Percentiles rank a stretch among this genome's conserved stretches.
phyloP scores from a whole-genome alignment of 345 rosid genomes.

The Ceriops decandra region DNA sequence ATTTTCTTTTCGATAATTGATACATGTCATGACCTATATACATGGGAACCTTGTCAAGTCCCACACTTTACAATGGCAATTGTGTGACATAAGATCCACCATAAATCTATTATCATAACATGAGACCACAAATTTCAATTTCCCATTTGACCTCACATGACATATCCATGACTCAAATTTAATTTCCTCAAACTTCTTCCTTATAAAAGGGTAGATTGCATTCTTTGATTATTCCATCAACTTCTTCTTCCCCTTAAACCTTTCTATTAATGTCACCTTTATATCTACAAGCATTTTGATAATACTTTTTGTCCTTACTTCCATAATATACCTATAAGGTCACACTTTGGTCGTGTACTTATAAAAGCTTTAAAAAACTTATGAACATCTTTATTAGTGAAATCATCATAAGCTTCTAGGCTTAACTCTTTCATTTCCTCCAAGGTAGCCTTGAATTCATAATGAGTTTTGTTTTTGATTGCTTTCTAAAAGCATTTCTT shows the following conservation, averaged over 20 bases:
- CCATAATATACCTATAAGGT: background rate
- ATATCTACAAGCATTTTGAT: background rate
- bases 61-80: background rate
- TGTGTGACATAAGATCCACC: background rate
- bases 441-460: background rate
- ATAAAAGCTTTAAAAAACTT: background rate
- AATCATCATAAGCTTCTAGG: background rate
- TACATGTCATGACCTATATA: background rate
- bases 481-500: background rate
- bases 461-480: background rate
- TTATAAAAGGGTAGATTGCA: background rate
- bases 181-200: background rate
- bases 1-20: background rate
- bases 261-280: background rate
- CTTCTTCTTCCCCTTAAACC: background rate
- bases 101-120: background rate
- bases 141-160: background rate
- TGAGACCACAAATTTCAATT: background rate
- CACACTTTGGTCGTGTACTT: background rate
- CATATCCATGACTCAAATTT: background rate
- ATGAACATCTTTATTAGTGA: background rate
- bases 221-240: background rate
- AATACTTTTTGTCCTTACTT: background rate
- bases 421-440: background rate
- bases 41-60: background rate